Base-by-base conservation (phyloP, 1,284 basidiomycete species). In the Sanghuangporus sanghuang region DNA sequence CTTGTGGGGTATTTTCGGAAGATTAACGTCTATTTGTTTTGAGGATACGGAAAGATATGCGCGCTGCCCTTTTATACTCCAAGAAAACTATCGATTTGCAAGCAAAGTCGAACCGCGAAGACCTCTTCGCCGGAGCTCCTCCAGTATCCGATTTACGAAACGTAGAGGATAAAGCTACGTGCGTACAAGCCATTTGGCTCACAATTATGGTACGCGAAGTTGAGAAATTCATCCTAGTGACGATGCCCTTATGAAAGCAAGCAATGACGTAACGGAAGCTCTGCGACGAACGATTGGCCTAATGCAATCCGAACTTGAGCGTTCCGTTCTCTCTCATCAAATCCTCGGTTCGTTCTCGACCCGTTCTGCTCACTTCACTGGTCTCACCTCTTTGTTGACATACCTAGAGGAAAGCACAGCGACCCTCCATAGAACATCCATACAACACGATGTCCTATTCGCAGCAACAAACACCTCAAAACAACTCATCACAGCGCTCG, bases 261-360 rank as follows among this genome's bases (percentile, higher is more conserved):
- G 89, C 64, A 85, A 90, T 68, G 86, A 96, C 68, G 92, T 98
- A 12, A 96, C 95, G 0, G 88, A 91, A 55, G 86, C 93, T 1
- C 77, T 98, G 4, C 86, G 91, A 57, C 84, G 94, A 39, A 97
- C 95, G 6, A 84, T 95, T 35, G 82, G 80, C 18, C 77, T 93
- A 8, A 93, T 98, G 90, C 93, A 96, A 75, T 85, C 84, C 54
- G 95, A 98, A 71, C 85, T 98, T 2, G 92, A 97, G 71, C 85
- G 87, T 39, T 95, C 93, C 0, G 92, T 96, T 11, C 78, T 96
- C 52, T 87, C 91, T 1, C 82, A 81, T 3, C 95, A 98, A 72
- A 86, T 95, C 73, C 84, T 97, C 32, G 91, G 93, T 92, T 68
- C 53, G 82, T 64, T 35, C 40, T 9, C 57, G 54, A 53, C 36